Base-by-base conservation (phyloP, 495 filamentous ascomycete genomes). In the Penicillium roqueforti region DNA sequence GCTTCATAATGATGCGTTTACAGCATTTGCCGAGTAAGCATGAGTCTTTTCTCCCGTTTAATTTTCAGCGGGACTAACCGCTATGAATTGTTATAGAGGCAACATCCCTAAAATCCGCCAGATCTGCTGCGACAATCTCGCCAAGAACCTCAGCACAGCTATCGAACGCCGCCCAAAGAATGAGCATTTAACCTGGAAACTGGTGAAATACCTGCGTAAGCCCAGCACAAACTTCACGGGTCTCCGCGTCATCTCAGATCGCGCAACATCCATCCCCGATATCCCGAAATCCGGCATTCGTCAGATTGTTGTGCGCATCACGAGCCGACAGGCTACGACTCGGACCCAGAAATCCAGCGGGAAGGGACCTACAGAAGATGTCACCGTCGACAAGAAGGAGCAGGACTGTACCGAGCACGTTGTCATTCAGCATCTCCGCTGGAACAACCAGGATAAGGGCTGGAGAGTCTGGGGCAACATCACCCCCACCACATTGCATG, bases 381-480 rank as follows among this genome's bases (percentile, higher is more conserved):
- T 49, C n/a, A 23, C 32, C 4, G 32, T 50, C 13, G 31, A 77
- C 37, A 76, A 74, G 37, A 79, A 82, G 65, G 73, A 80, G 66
- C 83, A 82, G 60, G 83, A 86, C 53, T 75, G 87, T 52, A 68
- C 73, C 1, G 92, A 97, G 75, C 86, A 95, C 61, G 20, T 97
- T n/a, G 87, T 92, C 5, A 60, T 96, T 19, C 87, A 90, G 72
- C 77, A 78, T 60, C 58, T 69, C 22, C 66, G 85, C 44, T 69
- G 79, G 70, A 74, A 74, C 3, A 87, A 81, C 47, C 61, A 76
- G 56, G 76, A 83, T 38, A 69, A 68, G 34, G 77, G 78, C 11
- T 97, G 92, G 92, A 80, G 77, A 65, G 63, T 95, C 43, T 88
- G 90, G 84, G 91, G 91, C 22, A 84, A 82, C 32, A 68, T 81